phyloP scores from a whole-genome alignment of 73 alveolate species.

The Urostyla sp. region DNA sequence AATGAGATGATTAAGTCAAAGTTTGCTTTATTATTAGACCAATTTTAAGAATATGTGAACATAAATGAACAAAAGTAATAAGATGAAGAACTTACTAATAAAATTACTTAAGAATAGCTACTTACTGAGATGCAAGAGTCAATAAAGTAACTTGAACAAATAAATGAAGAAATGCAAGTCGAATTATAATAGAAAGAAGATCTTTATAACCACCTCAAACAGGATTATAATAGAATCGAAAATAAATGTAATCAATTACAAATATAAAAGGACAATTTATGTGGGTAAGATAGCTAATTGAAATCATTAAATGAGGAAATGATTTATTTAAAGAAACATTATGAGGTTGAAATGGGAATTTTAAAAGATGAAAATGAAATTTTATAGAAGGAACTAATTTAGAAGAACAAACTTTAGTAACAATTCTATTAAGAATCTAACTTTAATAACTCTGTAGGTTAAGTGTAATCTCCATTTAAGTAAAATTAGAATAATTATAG shows the following conservation, averaged over 20 bases:
- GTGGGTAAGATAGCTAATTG: not conserved
- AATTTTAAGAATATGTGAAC: slow-evolving; percentile 55
- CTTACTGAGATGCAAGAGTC: slow-evolving; percentile 4
- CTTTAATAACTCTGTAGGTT: not conserved
- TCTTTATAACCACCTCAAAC: slow-evolving; percentile 11
- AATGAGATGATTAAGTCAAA: slow-evolving; percentile 38
- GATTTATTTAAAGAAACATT: slow-evolving; percentile 40
- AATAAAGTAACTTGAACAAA: slow-evolving; percentile 39
- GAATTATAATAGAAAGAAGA: slow-evolving; percentile 25
- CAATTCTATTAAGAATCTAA: too few species aligned
- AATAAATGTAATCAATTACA: slow-evolving; percentile 3
- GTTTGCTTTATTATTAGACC: slow-evolving; percentile 41
- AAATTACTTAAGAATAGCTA: not conserved
- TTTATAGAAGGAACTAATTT: slow-evolving; percentile 12
- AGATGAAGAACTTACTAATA: slow-evolving; percentile 3
- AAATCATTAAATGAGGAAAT: slow-evolving; percentile 33
- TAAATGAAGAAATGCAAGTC: not conserved
- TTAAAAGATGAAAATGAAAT: slow-evolving; percentile 44
- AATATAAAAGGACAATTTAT: not conserved
- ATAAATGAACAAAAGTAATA: not conserved
- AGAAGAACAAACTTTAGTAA: slow-evolving; percentile 11
- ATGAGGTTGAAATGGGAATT: slow-evolving; percentile 36
- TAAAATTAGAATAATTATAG: not conserved
- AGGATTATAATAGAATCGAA: slow-evolving; percentile 42
- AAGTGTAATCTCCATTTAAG: not conserved